Evolutionary conservation across 2,329 filamentous ascomycete species (phyloP).

Genomic region (Colletotrichum musicola): DNA sequence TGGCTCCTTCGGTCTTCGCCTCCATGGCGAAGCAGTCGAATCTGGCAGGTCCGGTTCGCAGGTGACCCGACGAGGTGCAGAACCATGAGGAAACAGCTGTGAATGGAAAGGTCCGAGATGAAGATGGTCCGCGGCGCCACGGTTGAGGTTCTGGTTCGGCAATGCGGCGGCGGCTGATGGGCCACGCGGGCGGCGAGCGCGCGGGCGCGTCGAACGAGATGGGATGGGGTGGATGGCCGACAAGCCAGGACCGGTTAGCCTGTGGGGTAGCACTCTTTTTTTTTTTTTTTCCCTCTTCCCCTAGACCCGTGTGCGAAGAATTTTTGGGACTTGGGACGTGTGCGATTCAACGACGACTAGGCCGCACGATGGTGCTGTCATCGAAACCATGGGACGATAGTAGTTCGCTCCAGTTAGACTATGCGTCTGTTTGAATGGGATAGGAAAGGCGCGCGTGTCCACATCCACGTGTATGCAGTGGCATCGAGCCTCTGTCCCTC

Average conservation of each 20-base stretch:
- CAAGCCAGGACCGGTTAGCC: constrained; percentile 29
- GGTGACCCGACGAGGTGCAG: constrained; percentile 4
- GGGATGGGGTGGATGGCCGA: constrained; percentile 29
- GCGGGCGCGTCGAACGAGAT: constrained; percentile 30
- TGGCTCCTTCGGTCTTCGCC: constrained; percentile 29
- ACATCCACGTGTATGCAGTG: constrained; percentile 5
- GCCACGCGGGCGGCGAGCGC: constrained; percentile 27
- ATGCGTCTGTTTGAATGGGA: constrained; percentile 32
- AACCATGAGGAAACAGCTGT: constrained; percentile 2
- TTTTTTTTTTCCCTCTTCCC: constrained; percentile 8
- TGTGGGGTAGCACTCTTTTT: constrained; percentile 33
- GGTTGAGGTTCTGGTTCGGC: constrained; percentile 36
- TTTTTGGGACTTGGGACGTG: constrained; percentile 32
- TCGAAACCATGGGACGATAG: constrained; percentile 38
- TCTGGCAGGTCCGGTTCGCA: constrained; percentile 25
- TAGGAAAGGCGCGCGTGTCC: constrained; percentile 9
- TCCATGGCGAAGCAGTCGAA: constrained; percentile 14
- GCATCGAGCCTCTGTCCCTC: neutral
- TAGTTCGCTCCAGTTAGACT: constrained; percentile 18
- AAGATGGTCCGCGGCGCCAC: constrained; percentile 25
- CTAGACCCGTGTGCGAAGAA: constrained; percentile 14
- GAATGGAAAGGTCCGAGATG: constrained; percentile 35
- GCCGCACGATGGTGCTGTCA: constrained; percentile 31
- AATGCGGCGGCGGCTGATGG: constrained; percentile 36
- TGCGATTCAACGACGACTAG: constrained; percentile 31